phyloP scores from a whole-genome alignment of 164 flowering plant genomes.

The Kalanchoe fedtschenkoi region DNA sequence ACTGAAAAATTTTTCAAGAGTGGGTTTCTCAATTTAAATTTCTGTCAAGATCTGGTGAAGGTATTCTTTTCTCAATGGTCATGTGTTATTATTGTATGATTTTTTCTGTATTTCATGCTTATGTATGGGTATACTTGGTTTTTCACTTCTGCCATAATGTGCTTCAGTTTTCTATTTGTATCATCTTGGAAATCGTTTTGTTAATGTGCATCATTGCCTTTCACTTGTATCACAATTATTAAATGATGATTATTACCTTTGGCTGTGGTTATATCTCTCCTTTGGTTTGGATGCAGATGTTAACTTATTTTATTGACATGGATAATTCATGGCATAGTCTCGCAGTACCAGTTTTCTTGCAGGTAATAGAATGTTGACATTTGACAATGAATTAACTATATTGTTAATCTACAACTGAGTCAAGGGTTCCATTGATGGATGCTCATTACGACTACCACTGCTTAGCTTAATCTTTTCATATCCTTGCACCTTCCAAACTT shows the following conservation, averaged over 20 bases:
- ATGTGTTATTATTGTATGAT: not conserved
- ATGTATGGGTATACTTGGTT: not conserved
- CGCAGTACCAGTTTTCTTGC: constrained; percentile 43
- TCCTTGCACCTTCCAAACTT: too few relatives aligned
- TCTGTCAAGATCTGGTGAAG: constrained; percentile 71
- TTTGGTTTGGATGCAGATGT: constrained; percentile 50
- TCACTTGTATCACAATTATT: not conserved
- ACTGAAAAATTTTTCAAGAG: constrained; percentile 38
- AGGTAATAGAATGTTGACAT: constrained; percentile 32
- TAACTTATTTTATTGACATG: constrained; percentile 38
- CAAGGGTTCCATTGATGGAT: not conserved
- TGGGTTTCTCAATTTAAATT: constrained; percentile 43
- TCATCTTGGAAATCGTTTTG: not conserved
- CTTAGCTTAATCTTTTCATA: too few relatives aligned
- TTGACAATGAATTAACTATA: not conserved
- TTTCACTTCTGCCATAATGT: not conserved
- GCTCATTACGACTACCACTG: not conserved
- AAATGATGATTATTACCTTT: not conserved
- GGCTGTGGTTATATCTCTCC: constrained; percentile 9
- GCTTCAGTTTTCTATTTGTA: not conserved
- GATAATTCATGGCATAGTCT: constrained; percentile 51
- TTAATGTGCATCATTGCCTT: not conserved
- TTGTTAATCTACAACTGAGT: not conserved
- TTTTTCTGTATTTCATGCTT: not conserved
- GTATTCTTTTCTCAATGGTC: constrained; percentile 20